Percentiles rank a stretch among this genome's conserved stretches.
Conservation (phyloP, 2,329 filamentous ascomycete genomes). For the Colletotrichum scovillei region DNA sequence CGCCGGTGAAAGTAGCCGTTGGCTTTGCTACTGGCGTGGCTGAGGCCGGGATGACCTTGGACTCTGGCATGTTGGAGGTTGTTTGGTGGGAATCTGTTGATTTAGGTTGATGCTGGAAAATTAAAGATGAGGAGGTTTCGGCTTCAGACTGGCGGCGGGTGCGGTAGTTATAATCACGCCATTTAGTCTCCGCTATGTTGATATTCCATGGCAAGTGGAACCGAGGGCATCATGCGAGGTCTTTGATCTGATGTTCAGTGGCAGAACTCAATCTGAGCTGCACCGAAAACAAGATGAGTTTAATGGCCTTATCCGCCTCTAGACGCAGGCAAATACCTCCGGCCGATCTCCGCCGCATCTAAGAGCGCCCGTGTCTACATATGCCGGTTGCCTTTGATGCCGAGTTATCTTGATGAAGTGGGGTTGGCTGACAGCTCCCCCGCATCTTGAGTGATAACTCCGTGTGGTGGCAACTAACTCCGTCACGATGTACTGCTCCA, state of each 20-base stretch:
- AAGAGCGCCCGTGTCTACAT: too few relatives aligned
- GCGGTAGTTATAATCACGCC: background rate
- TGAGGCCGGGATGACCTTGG: background rate
- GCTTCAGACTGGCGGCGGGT: background rate
- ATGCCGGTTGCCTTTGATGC: too few relatives aligned
- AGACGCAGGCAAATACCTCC: background rate
- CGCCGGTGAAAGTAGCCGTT: conserved; percentile 10
- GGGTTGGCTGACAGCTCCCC: background rate
- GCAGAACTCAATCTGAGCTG: background rate
- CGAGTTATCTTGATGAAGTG: too few relatives aligned
- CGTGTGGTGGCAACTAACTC: background rate
- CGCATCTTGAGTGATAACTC: background rate
- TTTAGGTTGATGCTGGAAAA: background rate
- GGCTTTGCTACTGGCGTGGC: background rate
- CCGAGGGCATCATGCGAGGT: background rate
- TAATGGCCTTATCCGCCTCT: background rate
- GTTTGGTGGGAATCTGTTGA: background rate
- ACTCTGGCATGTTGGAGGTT: background rate
- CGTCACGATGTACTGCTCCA: background rate
- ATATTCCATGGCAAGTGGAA: background rate
- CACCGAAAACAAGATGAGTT: background rate
- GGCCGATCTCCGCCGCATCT: too few relatives aligned
- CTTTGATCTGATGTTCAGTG: background rate
- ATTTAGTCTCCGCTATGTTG: background rate
- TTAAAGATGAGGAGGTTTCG: background rate